Base-by-base conservation (phyloP, 1,284 basidiomycete genomes). In the Trichosporon sp. region DNA sequence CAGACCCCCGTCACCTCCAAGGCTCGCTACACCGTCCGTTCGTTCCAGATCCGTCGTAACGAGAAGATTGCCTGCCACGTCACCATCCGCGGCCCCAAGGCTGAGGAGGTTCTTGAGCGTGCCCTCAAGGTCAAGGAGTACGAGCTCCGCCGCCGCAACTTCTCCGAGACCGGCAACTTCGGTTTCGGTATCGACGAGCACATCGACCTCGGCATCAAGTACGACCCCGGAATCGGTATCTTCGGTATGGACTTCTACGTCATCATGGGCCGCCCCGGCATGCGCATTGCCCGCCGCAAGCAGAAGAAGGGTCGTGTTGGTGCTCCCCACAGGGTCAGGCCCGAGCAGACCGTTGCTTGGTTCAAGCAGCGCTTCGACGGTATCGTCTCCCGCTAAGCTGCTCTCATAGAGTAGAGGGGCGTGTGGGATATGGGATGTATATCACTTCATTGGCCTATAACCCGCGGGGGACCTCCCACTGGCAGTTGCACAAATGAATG, bases 61-160 rank as follows among this genome's bases (percentile, higher is more conserved):
- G 96, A 99, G 85, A 98, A 99, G 88, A 99, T 99, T 80, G 96
- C 96, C 63, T 91, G 91, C 75, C 95, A 99, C 85, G 95, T 99
- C 80, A 99, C 95, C 80, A 96, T 99, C 84, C 93, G 95, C 73
- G 95, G 95, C 59, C 95, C 95, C 77, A 99, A 99, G 85, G 95
- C 95, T 60, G 95, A 99, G 87, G 95, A 99, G 84, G 98, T 96
- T 82, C 86, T 99, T 76, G 96, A 99, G 86, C 93, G 96, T 79
- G 95, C 94, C 61, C 86, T 99, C 80, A 99, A 98, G 85, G 95
- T 99, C 79, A 99, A 99, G 88, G 95, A 99, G 85, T 99, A 99
- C 87, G 95, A 99, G 85, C 85, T 99, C 81, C 86, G 71, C 85
- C 65, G 87, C 77, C 87, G 87, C 82, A 98, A 98, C 89, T 98